Evolutionary conservation across 306 rosid species (phyloP), one percentile per base, ranked within the genome.

Genomic region (Mucuna pruriens): DNA sequence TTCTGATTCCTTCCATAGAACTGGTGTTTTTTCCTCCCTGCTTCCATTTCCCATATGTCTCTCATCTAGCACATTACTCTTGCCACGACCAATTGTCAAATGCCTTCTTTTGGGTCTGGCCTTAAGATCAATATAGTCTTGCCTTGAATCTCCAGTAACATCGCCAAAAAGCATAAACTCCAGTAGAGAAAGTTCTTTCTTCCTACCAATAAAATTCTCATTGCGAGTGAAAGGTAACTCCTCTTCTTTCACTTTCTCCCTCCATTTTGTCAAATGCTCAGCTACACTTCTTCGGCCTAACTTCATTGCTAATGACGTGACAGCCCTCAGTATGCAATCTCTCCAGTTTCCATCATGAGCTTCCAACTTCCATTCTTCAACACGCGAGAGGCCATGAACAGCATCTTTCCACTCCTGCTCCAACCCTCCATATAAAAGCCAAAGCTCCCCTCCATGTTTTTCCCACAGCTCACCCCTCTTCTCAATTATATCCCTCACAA

Each of bases 401-500:
- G 98, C 97, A 81, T 91, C 94, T 86, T 77, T 90, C 98, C 98
- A 94, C 85, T 94, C 98, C 71, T 88, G 92, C 78, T 92, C 96
- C 79, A 90, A 77, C 55, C 98, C 97, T 80, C 97, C 98, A 77
- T 94, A 94, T 85, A 79, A 34, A 82, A 84, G 84, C 98, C 98
- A 94, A 55, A 94, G 79, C 54, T 94, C 91, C 65, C 98, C 98
- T 48, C 98, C 98, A 84, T 86, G 83, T 76, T 86, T 91, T 60
- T 90, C 98, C 98, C 97, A 94, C 65, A 92, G 73, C 84, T 94
- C 98, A 66, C 98, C 98, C 83, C 98, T 88, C 87, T 83, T 91
- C 86, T 94, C 98, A 62, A 94, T 87, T 52, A 94, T 91, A 80
- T 94, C 97, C 87, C 97, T 90, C 25, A 90, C 95, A 82, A 92